phyloP scores from a whole-genome alignment of 1,284 basidiomycete species.

The Singerocomus rubriflavus region DNA sequence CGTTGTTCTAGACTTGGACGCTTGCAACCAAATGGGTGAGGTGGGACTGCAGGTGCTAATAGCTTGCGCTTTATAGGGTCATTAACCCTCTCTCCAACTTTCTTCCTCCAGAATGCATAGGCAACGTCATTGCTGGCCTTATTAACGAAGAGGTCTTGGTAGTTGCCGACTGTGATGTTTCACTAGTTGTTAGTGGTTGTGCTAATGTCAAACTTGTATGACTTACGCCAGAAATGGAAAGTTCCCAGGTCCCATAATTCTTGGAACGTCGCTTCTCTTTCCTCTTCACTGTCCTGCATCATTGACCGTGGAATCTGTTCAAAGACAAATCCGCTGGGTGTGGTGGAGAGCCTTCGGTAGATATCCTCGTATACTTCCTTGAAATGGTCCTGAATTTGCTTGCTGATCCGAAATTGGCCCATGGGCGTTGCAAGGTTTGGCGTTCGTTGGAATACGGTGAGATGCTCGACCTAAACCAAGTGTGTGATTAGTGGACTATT shows the following conservation, averaged over 20 bases:
- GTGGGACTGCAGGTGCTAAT: no score
- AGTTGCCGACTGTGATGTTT: conserved; percentile 11
- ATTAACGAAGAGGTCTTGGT: conserved; percentile 8
- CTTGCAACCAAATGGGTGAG: no score
- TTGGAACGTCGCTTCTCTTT: conserved; percentile 10
- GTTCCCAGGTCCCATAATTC: conserved; percentile 11
- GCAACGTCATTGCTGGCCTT: conserved; percentile 1
- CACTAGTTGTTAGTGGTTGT: neutral
- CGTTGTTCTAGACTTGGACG: no score
- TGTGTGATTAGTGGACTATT: neutral
- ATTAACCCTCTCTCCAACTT: no score
- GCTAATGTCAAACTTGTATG: no score
- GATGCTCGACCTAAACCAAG: conserved; percentile 6
- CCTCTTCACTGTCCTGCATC: conserved; percentile 13
- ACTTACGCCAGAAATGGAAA: conserved; percentile 17
- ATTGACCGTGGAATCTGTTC: conserved; percentile 9
- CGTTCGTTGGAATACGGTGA: conserved; percentile 21
- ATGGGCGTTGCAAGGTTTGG: conserved; percentile 15
- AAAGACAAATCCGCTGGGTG: neutral
- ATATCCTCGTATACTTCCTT: conserved; percentile 11
- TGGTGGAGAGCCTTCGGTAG: conserved; percentile 5
- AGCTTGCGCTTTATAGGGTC: no score
- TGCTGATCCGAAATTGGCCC: conserved; percentile 9
- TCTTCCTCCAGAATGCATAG: no score
- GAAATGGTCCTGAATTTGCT: conserved; percentile 14